These are phyloP conservation scores for Bipolaris victoriae DNA, from an alignment of 2,329 filamentous ascomycete genomes.

Conservation along the genomic window DNA sequence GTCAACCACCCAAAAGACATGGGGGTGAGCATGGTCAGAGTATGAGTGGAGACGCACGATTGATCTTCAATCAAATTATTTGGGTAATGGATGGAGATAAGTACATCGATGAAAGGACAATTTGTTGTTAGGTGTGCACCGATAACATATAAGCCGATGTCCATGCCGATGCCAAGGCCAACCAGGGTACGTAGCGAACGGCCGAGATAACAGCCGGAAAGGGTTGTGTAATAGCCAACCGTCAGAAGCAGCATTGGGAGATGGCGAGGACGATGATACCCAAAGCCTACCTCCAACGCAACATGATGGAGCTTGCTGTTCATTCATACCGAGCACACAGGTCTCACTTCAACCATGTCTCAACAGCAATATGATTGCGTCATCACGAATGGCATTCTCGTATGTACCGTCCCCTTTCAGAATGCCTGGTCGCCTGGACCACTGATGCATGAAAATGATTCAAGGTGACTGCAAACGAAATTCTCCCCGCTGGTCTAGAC, in stretches of 20 bases:
- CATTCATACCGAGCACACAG: background rate
- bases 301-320: background rate
- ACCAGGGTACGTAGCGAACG: background rate
- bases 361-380: background rate
- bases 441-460: background rate
- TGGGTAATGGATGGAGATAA: background rate
- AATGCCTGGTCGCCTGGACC: background rate
- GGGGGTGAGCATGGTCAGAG: background rate
- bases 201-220: background rate
- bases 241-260: background rate
- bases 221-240: background rate
- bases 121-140: background rate
- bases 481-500: background rate
- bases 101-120: background rate
- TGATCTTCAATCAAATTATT: background rate
- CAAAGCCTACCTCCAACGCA: background rate
- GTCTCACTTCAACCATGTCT: background rate
- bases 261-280: background rate
- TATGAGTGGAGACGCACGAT: background rate
- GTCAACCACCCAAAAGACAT: background rate
- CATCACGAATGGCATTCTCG: background rate
- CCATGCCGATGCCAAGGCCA: background rate
- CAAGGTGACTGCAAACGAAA: background rate
- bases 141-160: background rate
- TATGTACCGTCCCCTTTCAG: background rate